Evolutionary conservation across 345 rosid species (phyloP), one percentile per base, ranked within the genome.

Genomic region (Viola odorata): DNA sequence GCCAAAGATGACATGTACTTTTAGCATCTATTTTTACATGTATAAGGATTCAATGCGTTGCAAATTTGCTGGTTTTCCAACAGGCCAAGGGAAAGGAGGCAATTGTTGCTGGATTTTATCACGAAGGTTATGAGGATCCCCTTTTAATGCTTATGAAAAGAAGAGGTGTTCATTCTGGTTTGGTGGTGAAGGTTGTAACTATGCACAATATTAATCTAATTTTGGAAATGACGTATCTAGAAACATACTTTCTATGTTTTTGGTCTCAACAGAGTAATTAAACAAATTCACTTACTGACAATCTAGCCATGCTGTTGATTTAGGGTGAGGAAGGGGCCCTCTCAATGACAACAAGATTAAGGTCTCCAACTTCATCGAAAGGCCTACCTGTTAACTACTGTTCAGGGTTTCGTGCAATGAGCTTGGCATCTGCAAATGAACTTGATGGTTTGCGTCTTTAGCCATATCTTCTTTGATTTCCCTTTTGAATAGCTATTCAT

Each of bases 301-400:
- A 37, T 64, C 62, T 69, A 45, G 67, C 50, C 6, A 40, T 71
- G 52, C 62, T 66, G 37, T 55, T 68, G 44, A 47, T 78, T 65
- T 70, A 92, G 97, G 97, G 99, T 5, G 99, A 92, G 73, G 99
- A 90, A 80, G 96, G 97, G 49, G 94, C 96, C 16, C 90, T 89
- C 66, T 94, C 99, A 50, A 89, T 90, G 96, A 90, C 99, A 53
- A 87, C 99, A 55, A 70, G 96, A 58, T 74, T 84, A 70, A 77
- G 89, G 61, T 81, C 96, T 17, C 81, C 69, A 70, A 81, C 63
- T 73, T 72, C 76, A 65, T 81, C 95, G 6, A 90, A 92, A 83
- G 95, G 99, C 62, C 76, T 87, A 42, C 91, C 99, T 55, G 97
- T 87, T 58, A 94, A 90, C 76, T 87, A 94, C 65, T 90, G 99